Evolutionary conservation across 202 grass and related monocot species (phyloP), one percentile per base, ranked within the genome.

Genomic region (Eragrostis tef): DNA sequence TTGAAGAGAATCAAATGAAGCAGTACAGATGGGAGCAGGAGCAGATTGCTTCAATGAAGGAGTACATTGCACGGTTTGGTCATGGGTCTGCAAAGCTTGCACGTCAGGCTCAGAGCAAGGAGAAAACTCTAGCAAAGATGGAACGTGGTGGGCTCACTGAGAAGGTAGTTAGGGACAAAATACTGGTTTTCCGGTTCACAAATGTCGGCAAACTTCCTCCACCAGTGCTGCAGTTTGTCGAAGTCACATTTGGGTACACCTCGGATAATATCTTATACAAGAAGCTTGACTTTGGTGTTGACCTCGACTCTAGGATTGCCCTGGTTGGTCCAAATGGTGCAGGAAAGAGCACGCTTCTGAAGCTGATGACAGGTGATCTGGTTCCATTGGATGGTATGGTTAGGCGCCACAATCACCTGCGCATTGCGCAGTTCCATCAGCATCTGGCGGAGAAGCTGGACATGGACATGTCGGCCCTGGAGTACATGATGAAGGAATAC

Each of bases 1-100:
- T 95, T 16, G 90, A 95, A 70, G 93, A 90, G 70, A 95, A 95
- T 59, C 93, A 95, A 78, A 95, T 92, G 89, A 95, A 92, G 71
- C 93, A 92, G 83, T 95, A 92, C 73, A 95, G 64, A 79, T 95
- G 93, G 93, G 93, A 95, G 87, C 93, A 95, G 78, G 93, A 95
- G 61, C 90, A 95, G 83, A 95, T 95, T 61, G 51, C 90, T 66
- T 84, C 79, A 24, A 95, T 95, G 93, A 92, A 95, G 63, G 93
- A 92, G 87, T 95, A 95, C 75, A 95, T 95, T 67, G 93, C 93
- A 49, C 85, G 93, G 21, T 95, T 95, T 71, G 93, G 93, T 45
- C 93, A 95, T 67, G 93, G 93, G 16, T 95, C 90, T 79, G 93
- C 90, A 60, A 95, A 95, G 90, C 85, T 95, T 52, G 93, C 93